phyloP scores from a whole-genome alignment of 371 early-diverging fungal species.

The Mucor velutinosus region DNA sequence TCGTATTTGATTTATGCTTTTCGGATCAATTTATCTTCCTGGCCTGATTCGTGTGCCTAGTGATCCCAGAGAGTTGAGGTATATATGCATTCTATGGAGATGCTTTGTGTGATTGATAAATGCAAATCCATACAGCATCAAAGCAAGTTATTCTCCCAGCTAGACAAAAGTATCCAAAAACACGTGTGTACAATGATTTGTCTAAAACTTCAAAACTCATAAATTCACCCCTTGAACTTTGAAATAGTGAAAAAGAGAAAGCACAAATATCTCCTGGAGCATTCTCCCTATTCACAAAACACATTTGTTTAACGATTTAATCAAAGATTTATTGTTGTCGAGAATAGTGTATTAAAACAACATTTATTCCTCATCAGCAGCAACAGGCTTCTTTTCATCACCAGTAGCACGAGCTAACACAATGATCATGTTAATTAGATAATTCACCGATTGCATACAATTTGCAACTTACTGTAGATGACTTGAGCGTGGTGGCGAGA shows the following conservation, averaged over 20 bases:
- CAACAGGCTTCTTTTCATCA: slow-evolving; percentile 40
- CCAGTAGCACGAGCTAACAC: slow-evolving; percentile 46
- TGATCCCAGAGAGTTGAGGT: neutral
- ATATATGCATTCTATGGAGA: too few species aligned
- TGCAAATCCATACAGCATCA: neutral
- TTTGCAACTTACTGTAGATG: slow-evolving; percentile 81
- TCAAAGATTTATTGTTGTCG: neutral
- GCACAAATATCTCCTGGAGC: neutral
- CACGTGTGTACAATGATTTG: neutral
- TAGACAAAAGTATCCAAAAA: neutral
- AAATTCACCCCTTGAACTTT: neutral
- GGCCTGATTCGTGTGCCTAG: neutral
- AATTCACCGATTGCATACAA: neutral
- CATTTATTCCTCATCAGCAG: slow-evolving; percentile 26
- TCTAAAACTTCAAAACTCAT: neutral
- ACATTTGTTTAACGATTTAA: neutral
- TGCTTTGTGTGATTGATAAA: too few species aligned
- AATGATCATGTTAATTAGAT: neutral
- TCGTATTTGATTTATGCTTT: too few species aligned
- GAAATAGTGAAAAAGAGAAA: neutral
- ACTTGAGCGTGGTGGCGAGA: slow-evolving; percentile 89
- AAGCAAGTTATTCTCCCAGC: neutral
- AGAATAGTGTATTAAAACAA: neutral
- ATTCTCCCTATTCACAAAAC: neutral
- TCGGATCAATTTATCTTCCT: too few species aligned